These are phyloP conservation scores for Pichia terricola DNA, from an alignment of 1,139 yeast species.

Conservation along the genomic window DNA sequence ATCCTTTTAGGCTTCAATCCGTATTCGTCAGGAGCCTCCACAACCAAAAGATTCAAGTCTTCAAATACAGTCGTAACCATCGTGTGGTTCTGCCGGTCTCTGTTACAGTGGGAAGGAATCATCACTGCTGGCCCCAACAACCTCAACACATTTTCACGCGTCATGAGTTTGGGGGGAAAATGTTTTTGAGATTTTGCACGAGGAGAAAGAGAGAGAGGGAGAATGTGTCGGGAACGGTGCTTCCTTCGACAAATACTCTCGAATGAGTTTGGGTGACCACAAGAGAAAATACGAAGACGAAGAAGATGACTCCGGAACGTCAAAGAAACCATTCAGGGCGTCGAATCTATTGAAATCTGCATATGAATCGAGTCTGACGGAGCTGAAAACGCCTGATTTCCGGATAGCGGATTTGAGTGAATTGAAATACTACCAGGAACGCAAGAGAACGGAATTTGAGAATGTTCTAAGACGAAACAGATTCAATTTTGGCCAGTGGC, in stretches of 20 bases:
- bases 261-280: neutral
- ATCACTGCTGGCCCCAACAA: neutral
- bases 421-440: constrained; percentile 60
- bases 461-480: constrained; percentile 77
- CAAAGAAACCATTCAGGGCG: constrained; percentile 25
- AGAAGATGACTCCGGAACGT: neutral
- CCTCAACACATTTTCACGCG: neutral
- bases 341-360: constrained; percentile 50
- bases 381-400: constrained; percentile 35
- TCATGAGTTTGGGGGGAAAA: neutral
- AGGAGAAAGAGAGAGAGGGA: neutral
- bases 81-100: neutral
- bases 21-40: neutral
- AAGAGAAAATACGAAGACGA: neutral
- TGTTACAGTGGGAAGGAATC: neutral
- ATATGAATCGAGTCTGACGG: constrained; percentile 36
- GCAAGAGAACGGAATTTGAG: constrained; percentile 76
- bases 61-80: neutral
- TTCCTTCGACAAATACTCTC: neutral
- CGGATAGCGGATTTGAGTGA: constrained; percentile 75
- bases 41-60: constrained; percentile 5
- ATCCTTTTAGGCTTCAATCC: neutral
- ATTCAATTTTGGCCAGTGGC: constrained; percentile 80
- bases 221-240: neutral
- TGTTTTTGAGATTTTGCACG: no score